These are phyloP conservation scores for Pleodorina starrii DNA, from an alignment of 139 green algal genomes.

Conservation along the genomic window DNA sequence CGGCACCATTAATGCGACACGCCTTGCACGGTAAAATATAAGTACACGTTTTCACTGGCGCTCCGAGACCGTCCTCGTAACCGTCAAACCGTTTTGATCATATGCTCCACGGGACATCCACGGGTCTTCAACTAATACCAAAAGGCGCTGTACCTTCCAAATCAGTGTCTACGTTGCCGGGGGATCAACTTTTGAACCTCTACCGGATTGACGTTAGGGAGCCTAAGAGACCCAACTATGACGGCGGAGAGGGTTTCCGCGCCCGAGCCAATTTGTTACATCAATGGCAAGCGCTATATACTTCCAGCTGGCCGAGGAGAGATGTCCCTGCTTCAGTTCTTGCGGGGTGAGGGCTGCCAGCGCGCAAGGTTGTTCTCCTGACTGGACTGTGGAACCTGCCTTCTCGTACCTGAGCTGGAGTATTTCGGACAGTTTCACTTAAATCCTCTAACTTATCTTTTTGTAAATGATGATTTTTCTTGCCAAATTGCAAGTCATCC, in stretches of 20 bases:
- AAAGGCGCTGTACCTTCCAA: too few relatives aligned
- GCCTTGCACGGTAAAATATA: too few relatives aligned
- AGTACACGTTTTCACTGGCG: too few relatives aligned
- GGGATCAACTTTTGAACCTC: too few relatives aligned
- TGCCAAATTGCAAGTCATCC: not conserved
- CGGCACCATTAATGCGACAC: too few relatives aligned
- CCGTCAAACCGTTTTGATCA: too few relatives aligned
- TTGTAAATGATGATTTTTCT: not conserved
- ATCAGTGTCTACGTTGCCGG: too few relatives aligned
- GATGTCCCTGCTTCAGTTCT: constrained; percentile 86
- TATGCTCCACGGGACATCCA: too few relatives aligned
- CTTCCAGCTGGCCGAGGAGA: constrained; percentile 83
- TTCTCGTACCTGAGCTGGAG: not conserved
- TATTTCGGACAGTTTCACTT: not conserved
- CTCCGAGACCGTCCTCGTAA: too few relatives aligned
- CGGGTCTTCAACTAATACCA: too few relatives aligned
- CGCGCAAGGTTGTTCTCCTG: not conserved
- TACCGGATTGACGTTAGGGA: too few relatives aligned
- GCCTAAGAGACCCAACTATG: too few relatives aligned
- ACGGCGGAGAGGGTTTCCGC: not conserved
- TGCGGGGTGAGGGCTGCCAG: constrained; percentile 78
- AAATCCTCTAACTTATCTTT: not conserved
- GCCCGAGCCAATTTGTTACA: constrained; percentile 71
- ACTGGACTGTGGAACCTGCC: not conserved
- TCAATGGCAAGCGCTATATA: constrained; percentile 87